Evolutionary conservation across 495 filamentous ascomycete genomes (phyloP).

Genomic region (Daldinia grandis): DNA sequence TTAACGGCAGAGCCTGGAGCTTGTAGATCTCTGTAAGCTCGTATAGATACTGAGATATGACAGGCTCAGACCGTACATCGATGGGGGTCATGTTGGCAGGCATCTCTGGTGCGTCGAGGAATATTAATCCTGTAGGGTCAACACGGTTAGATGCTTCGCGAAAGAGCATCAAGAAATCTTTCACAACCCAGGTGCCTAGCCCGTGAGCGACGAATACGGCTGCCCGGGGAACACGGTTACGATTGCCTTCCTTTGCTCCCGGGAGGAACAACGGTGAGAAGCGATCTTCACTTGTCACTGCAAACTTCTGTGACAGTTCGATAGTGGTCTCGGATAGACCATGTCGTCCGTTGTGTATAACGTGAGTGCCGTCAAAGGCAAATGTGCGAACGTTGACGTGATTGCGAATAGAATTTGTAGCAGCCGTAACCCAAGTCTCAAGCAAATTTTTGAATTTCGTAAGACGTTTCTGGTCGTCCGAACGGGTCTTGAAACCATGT

Average conservation of each 20-base stretch:
- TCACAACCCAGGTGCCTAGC: slow-evolving; percentile 29
- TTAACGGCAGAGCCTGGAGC: not conserved
- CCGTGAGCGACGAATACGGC: slow-evolving; percentile 30
- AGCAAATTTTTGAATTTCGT: slow-evolving; percentile 15
- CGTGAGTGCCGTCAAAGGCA: slow-evolving; percentile 11
- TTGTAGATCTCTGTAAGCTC: slow-evolving; percentile 9
- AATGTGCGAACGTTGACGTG: slow-evolving; percentile 22
- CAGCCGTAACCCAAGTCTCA: slow-evolving; percentile 10
- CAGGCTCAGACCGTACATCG: not conserved
- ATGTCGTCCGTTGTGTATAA: slow-evolving; percentile 5
- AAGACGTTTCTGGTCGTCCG: not conserved
- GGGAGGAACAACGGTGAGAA: slow-evolving; percentile 11
- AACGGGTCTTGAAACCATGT: slow-evolving; percentile 21
- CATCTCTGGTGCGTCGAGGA: slow-evolving; percentile 17
- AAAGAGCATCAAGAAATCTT: slow-evolving; percentile 3
- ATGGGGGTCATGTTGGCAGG: not conserved
- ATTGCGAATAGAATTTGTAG: not conserved
- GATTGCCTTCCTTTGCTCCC: not conserved
- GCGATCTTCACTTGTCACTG: not conserved
- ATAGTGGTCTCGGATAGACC: not conserved
- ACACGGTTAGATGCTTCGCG: not conserved
- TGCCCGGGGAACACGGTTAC: not conserved
- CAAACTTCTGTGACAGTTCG: not conserved
- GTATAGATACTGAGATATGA: slow-evolving; percentile 3
- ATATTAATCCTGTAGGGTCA: slow-evolving; percentile 19